Conservation (phyloP, 805 yeast species). For the Torulaspora gathmanii region DNA sequence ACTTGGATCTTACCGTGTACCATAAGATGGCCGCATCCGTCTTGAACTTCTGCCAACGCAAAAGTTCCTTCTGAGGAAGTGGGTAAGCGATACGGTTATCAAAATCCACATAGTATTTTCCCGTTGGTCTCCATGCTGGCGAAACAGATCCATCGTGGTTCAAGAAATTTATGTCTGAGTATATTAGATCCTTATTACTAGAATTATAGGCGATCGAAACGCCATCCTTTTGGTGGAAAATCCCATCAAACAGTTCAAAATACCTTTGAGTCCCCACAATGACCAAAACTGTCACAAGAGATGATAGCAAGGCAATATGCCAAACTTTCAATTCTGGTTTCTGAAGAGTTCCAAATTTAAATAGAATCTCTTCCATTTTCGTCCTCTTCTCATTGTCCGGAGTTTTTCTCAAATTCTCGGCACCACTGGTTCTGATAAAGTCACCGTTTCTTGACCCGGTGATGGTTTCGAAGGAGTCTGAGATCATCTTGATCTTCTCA, state of each 20-base stretch:
- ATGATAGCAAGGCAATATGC: conserved; percentile 15
- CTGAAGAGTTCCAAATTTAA: not conserved
- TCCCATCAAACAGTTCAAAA: conserved; percentile 5
- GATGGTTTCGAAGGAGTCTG: conserved; percentile 15
- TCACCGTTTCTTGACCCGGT: conserved; percentile 12
- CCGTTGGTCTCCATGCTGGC: conserved; percentile 19
- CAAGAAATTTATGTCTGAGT: conserved; percentile 13
- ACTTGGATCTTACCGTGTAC: conserved; percentile 14
- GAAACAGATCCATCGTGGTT: conserved; percentile 7
- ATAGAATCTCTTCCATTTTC: not conserved
- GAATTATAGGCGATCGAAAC: conserved; percentile 3
- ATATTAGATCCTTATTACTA: conserved; percentile 8
- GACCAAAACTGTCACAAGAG: conserved; percentile 13
- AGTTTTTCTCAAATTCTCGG: not conserved
- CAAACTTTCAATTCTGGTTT: conserved; percentile 10
- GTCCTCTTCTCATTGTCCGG: not conserved
- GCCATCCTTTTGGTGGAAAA: conserved; percentile 1
- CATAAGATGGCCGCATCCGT: conserved; percentile 15
- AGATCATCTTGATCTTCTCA: conserved; percentile 1
- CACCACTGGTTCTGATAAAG: not conserved
- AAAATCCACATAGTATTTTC: conserved; percentile 26
- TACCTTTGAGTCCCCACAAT: conserved; percentile 10
- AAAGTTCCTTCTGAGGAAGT: conserved; percentile 11
- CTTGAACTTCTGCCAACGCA: conserved; percentile 13
- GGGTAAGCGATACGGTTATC: conserved; percentile 23